These are phyloP conservation scores for Chalciporus sphaerocephalus DNA, from an alignment of 768 basidiomycete species.

Conservation along the genomic window DNA sequence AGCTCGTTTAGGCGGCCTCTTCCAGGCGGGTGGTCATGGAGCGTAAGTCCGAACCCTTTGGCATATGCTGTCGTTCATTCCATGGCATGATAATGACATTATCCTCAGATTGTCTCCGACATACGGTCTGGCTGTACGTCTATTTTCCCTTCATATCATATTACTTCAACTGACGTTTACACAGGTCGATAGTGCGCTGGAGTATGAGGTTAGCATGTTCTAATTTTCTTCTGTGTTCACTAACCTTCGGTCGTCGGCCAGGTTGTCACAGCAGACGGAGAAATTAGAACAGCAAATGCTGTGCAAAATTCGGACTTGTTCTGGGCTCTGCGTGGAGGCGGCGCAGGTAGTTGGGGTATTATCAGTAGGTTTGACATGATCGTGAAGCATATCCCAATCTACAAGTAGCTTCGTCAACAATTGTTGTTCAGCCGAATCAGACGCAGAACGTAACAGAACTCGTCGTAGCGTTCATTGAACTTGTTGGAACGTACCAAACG, in stretches of 20 bases:
- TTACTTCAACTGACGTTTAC: slow-evolving; percentile 14
- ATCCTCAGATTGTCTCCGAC: not conserved
- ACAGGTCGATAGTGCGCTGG: slow-evolving; percentile 42
- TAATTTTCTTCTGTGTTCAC: not conserved
- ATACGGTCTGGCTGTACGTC: not conserved
- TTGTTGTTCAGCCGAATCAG: slow-evolving; percentile 11
- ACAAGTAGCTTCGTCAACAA: slow-evolving; percentile 1
- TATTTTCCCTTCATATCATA: not conserved
- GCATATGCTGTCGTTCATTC: not conserved
- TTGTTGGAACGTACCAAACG: slow-evolving; percentile 18
- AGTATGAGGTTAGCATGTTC: slow-evolving; percentile 29
- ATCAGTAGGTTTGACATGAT: slow-evolving; percentile 23
- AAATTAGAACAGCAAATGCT: slow-evolving; percentile 36
- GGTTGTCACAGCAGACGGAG: slow-evolving; percentile 41
- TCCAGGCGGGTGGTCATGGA: slow-evolving; percentile 46
- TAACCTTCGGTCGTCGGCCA: slow-evolving; percentile 1
- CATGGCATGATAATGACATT: too few relatives aligned
- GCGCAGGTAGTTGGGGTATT: slow-evolving; percentile 47
- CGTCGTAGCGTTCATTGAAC: slow-evolving; percentile 13
- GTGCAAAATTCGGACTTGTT: slow-evolving; percentile 43
- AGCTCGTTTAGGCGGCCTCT: slow-evolving; percentile 38
- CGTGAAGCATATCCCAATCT: slow-evolving; percentile 3
- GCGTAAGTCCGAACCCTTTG: slow-evolving; percentile 10
- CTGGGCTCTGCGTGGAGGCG: slow-evolving; percentile 52
- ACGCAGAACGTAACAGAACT: slow-evolving; percentile 8